Evolutionary conservation across 257 asterid genomes (phyloP).

Genomic region (Capsicum pubescens): DNA sequence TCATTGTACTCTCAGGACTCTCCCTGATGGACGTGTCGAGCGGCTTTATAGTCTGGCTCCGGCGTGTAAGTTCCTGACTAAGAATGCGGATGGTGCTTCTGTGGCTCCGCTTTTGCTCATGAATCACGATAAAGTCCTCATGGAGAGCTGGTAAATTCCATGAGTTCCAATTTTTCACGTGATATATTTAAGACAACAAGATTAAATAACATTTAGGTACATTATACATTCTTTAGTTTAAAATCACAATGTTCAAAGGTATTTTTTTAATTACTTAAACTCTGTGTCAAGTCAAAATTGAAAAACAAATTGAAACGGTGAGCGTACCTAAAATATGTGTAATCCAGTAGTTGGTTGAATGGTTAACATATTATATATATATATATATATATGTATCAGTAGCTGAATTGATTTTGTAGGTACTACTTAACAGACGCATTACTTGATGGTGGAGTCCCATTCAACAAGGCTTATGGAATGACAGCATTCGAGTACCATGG

Average conservation of each 20-base stretch:
- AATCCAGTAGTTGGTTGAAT: no score
- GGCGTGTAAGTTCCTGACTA: constrained; percentile 66
- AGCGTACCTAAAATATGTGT: no score
- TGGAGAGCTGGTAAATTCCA: constrained; percentile 79
- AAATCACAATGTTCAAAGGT: no score
- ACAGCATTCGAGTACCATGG: constrained; percentile 80
- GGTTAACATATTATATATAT: no score
- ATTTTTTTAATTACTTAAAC: no score
- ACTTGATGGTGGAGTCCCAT: constrained; percentile 87
- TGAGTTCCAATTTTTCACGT: no score
- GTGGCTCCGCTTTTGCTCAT: constrained; percentile 71
- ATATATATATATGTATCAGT: no score
- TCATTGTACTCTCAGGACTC: constrained; percentile 47
- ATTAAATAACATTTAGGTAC: no score
- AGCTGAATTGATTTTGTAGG: constrained; percentile 43
- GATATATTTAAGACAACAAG: no score
- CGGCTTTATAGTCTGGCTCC: constrained; percentile 67
- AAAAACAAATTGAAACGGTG: no score
- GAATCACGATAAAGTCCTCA: constrained; percentile 89
- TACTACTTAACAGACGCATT: constrained; percentile 83
- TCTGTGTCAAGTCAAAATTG: no score
- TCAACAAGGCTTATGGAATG: constrained; percentile 88
- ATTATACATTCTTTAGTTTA: no score
- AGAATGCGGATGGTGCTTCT: constrained; percentile 71
- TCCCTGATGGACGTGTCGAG: constrained; percentile 54